A percentile compares a stretch with the other conserved stretches of the same genome.
Conservation (phyloP, 768 basidiomycete species). For the Tylopilus sp. region DNA sequence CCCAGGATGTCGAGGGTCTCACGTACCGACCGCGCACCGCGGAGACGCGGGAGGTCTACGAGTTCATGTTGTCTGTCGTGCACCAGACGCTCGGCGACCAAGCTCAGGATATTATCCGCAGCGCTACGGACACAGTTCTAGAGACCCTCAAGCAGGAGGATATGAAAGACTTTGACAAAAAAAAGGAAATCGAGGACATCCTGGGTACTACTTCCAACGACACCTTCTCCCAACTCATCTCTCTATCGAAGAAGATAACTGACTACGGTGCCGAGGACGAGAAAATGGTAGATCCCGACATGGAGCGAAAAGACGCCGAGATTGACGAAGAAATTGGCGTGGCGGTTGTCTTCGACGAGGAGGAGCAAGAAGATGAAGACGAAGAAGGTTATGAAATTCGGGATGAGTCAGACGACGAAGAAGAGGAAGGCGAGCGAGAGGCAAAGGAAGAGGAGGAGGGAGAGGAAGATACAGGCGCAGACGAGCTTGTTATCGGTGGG, state of each 20-base stretch:
- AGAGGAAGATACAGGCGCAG: conserved; percentile 50
- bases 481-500: conserved; percentile 78
- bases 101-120: conserved; percentile 92
- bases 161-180: conserved; percentile 96
- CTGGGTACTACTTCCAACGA: conserved; percentile 66
- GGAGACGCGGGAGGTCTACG: conserved; percentile 93
- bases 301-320: conserved; percentile 78
- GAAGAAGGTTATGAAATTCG: conserved; percentile 85
- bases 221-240: conserved; percentile 77
- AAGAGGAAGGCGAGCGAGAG: conserved; percentile 48
- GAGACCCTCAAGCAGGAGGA: conserved; percentile 86
- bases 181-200: conserved; percentile 85
- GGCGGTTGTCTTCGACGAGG: conserved; percentile 96
- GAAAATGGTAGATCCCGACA: conserved; percentile 69
- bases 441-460: conserved; percentile 40
- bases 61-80: conserved; percentile 81
- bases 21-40: conserved; percentile 90
- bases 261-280: conserved; percentile 93
- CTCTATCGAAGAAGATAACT: conserved; percentile 89
- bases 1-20: conserved; percentile 89
- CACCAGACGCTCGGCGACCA: conserved; percentile 89
- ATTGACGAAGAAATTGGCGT: conserved; percentile 98
- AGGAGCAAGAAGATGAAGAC: conserved; percentile 92
- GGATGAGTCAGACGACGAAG: conserved; percentile 77
- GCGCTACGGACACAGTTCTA: conserved; percentile 89